Percentiles rank a stretch among this genome's conserved stretches.
Conservation (phyloP, 1,139 yeast species). For the Suzukiozyma palmioleophila region DNA sequence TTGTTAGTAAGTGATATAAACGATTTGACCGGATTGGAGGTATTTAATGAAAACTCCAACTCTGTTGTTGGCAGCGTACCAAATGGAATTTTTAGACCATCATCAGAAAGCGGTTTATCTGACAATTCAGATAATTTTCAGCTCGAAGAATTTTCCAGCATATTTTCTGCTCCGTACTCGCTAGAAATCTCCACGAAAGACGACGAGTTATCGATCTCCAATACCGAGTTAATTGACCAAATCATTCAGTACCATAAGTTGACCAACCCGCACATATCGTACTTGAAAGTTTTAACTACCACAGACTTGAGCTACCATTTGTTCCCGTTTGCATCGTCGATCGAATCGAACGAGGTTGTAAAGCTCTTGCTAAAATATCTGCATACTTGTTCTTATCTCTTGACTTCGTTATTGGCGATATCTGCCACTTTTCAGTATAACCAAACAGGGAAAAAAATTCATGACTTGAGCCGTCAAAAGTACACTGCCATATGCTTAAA, state of each 20-base stretch:
- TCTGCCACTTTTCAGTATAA: constrained; percentile 37
- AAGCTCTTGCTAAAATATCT: constrained; percentile 30
- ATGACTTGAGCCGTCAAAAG: constrained; percentile 26
- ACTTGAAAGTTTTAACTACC: constrained; percentile 25
- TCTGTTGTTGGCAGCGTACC: background rate
- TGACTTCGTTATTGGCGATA: constrained; percentile 33
- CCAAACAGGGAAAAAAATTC: constrained; percentile 25
- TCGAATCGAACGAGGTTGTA: constrained; percentile 33
- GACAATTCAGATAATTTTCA: constrained; percentile 16
- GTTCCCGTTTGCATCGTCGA: constrained; percentile 36
- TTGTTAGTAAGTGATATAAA: constrained; percentile 47
- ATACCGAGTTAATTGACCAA: constrained; percentile 20
- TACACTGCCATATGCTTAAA: constrained; percentile 31
- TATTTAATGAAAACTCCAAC: background rate
- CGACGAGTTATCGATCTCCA: constrained; percentile 10
- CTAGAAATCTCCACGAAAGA: constrained; percentile 1
- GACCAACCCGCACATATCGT: constrained; percentile 27
- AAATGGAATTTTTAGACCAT: background rate
- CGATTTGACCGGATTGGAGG: constrained; percentile 30
- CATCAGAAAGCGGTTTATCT: constrained; percentile 1
- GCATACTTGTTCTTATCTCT: constrained; percentile 31
- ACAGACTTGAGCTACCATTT: constrained; percentile 27
- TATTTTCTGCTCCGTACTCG: constrained; percentile 3
- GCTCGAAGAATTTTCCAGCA: constrained; percentile 14
- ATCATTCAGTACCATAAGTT: constrained; percentile 22